Conservation (phyloP, 495 filamentous ascomycete genomes). For the Chaetomium tenue region DNA sequence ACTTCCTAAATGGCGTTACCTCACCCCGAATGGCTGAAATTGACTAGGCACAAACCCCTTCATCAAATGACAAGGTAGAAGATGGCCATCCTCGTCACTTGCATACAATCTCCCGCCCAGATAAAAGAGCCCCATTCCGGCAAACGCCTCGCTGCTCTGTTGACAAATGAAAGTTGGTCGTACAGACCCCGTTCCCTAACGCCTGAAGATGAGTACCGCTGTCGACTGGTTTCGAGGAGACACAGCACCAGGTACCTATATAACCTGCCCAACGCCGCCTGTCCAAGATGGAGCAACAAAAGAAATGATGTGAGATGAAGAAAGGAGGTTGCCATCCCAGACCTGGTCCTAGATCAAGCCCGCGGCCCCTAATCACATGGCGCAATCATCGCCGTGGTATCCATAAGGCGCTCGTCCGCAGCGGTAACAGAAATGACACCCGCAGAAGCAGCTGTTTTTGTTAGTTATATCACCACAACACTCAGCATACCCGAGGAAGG, state of each 20-base stretch:
- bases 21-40: too few relatives aligned
- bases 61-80: too few relatives aligned
- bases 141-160: too few relatives aligned
- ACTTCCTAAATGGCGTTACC: too few relatives aligned
- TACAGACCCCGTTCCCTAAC: background rate
- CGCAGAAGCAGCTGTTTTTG: slow-evolving; percentile 20
- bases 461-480: background rate
- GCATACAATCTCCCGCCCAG: too few relatives aligned
- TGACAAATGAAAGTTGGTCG: background rate
- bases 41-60: too few relatives aligned
- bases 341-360: background rate
- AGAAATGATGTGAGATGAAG: background rate
- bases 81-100: too few relatives aligned
- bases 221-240: too few relatives aligned
- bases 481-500: too few relatives aligned
- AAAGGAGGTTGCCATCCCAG: background rate
- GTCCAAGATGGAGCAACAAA: background rate
- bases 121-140: background rate
- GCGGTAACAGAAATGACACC: slow-evolving; percentile 28
- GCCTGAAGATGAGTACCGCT: background rate
- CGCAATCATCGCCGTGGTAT: slow-evolving; percentile 14
- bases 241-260: too few relatives aligned
- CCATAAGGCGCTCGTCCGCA: slow-evolving; percentile 24
- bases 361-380: slow-evolving; percentile 9
- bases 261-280: too few relatives aligned